These are phyloP conservation scores for Rhodomyrtus tomentosa DNA, from an alignment of 345 rosid genomes.

Conservation along the genomic window DNA sequence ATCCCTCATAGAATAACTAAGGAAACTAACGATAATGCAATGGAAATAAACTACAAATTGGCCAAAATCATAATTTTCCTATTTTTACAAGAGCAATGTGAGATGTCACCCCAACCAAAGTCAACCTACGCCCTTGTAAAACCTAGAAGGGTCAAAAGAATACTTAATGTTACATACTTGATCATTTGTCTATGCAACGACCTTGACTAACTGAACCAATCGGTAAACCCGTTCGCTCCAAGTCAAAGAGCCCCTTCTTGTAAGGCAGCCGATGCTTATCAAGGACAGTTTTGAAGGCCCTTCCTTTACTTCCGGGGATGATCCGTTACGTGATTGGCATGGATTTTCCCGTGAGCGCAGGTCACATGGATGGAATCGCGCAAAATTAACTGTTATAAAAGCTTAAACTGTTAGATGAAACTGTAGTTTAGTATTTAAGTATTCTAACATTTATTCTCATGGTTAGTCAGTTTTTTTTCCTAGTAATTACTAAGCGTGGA, in stretches of 20 bases:
- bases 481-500: too few relatives aligned
- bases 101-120: not conserved
- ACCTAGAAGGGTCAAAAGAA: not conserved
- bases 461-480: too few relatives aligned
- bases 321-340: too few relatives aligned
- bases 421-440: too few relatives aligned
- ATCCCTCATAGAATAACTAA: not conserved
- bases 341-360: accelerated
- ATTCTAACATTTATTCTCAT: too few relatives aligned
- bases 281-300: not conserved
- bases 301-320: not conserved
- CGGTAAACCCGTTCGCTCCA: not conserved
- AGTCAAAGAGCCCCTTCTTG: not conserved
- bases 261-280: not conserved
- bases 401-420: too few relatives aligned
- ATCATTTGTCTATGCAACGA: not conserved
- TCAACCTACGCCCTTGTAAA: not conserved
- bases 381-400: not conserved
- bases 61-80: not conserved
- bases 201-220: not conserved
- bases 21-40: not conserved
- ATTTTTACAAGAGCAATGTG: not conserved
- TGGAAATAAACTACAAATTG: not conserved
- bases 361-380: not conserved
- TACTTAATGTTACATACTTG: not conserved